Evolutionary conservation across 2,329 filamentous ascomycete genomes (phyloP).

Genomic region (Talaromyces sp.): DNA sequence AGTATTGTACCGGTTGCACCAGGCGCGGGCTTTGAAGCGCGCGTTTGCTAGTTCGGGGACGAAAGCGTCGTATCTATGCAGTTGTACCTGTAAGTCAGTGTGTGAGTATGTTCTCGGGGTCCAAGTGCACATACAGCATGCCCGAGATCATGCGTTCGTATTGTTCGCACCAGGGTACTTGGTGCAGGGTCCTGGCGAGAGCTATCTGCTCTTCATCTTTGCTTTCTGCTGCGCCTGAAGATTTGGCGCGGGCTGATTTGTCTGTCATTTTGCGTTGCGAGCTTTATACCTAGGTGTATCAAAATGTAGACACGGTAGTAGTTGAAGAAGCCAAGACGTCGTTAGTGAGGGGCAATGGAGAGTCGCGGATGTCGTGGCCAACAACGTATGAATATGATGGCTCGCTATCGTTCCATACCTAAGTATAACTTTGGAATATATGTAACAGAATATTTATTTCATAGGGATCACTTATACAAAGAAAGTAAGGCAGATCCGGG

Average conservation of each 20-base stretch:
- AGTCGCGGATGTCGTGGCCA: neutral
- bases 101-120: neutral
- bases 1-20: constrained; percentile 59
- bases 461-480: no score
- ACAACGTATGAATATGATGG: neutral
- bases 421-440: neutral
- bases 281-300: neutral
- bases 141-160: constrained; percentile 29
- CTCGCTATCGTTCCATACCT: neutral
- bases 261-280: neutral
- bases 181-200: constrained; percentile 13
- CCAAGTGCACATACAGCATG: constrained; percentile 22
- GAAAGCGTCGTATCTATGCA: constrained; percentile 50
- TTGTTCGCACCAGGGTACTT: constrained; percentile 27
- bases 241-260: neutral
- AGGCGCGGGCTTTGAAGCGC: constrained; percentile 54
- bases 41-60: constrained; percentile 49
- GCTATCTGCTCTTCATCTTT: constrained; percentile 19
- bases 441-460: no score
- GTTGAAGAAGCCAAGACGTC: neutral
- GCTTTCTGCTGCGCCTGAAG: constrained; percentile 7
- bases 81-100: neutral
- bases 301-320: neutral
- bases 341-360: neutral
- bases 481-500: no score